Base-by-base conservation (phyloP, 768 basidiomycete species). In the Lactifluus piperatus region DNA sequence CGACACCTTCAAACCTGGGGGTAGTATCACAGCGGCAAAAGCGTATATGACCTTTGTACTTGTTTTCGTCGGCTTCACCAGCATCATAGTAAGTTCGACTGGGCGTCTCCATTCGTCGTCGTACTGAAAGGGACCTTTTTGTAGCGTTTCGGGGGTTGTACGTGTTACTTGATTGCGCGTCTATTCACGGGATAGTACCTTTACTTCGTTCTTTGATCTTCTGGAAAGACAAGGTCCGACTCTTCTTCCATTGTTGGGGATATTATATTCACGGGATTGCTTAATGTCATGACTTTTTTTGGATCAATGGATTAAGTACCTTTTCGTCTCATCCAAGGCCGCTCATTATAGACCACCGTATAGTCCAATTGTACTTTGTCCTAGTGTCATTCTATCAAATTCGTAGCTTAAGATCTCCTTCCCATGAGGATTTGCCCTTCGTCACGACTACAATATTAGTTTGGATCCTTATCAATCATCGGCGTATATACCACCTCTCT, bases 41-140 rank as follows among this genome's bases (percentile, higher is more conserved):
- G 79, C 75, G 34, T 93, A 94, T 70, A 76, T 94, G 71, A 78
- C 84, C 24, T 87, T 92, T 69, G 85, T 94, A 58, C 78, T 94
- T 26, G 77, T 79, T 13, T 91, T 92, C 66, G 89, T 91, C 34
- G 88, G 89, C 5, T 78, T 92, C 60, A 85, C 85, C 16, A 91
- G 88, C 66, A 70, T 77, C 46, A 82, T 86, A 54, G 78, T 79
- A 59, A 68, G 78, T 55, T 45, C 22, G 7, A 14, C 26, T 52
- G 5, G 3, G 58, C 8, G 26, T 26, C 14, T 53, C 54, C 16
- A 3, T 30, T n/a, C 30, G 13, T 56, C 0, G 13, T n/a, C 30
- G 26, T 59, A 8, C 24, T 69, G 75, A 65, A 58, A 53, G 24
- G 47, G 47, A 24, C 32, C 16, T 29, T 29, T 10, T 39, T 26